These are phyloP conservation scores for Pontederia crassipes DNA, from an alignment of 176 grass and related monocot species.

Conservation along the genomic window DNA sequence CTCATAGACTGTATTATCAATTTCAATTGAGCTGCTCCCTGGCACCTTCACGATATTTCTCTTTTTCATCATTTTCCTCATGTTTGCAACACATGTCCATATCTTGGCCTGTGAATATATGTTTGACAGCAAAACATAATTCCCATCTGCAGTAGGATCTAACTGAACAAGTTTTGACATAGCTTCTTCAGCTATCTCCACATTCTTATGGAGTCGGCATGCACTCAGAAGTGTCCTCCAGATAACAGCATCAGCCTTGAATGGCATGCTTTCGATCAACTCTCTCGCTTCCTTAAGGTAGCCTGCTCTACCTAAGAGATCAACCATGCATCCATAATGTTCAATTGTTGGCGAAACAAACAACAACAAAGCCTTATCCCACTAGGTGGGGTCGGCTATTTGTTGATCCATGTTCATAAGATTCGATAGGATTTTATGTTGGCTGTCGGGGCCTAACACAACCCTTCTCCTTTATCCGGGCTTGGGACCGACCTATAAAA, in stretches of 20 bases:
- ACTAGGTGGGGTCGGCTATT: no score
- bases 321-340: conserved; percentile 62
- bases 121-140: conserved; percentile 50
- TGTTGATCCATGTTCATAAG: no score
- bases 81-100: conserved; percentile 50
- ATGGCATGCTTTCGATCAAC: conserved; percentile 45
- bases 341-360: conserved; percentile 37
- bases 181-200: conserved; percentile 54
- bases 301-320: conserved; percentile 62
- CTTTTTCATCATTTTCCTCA: conserved; percentile 43
- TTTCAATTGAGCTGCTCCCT: conserved; percentile 60
- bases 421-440: no score
- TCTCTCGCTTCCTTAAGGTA: conserved; percentile 41
- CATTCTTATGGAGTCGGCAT: conserved; percentile 59
- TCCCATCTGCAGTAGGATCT: conserved; percentile 54
- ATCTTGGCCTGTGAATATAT: conserved; percentile 60
- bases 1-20: conserved; percentile 28
- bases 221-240: conserved; percentile 74
- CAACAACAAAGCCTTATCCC: no score
- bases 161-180: conserved; percentile 35
- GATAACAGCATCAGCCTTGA: conserved; percentile 41
- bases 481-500: no score
- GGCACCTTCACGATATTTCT: conserved; percentile 43
- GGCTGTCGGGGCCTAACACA: no score
- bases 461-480: no score